Percentiles rank a stretch among this genome's conserved stretches.
phyloP scores from a whole-genome alignment of 805 yeast species.

The Tetrapisispora taiwanensis region DNA sequence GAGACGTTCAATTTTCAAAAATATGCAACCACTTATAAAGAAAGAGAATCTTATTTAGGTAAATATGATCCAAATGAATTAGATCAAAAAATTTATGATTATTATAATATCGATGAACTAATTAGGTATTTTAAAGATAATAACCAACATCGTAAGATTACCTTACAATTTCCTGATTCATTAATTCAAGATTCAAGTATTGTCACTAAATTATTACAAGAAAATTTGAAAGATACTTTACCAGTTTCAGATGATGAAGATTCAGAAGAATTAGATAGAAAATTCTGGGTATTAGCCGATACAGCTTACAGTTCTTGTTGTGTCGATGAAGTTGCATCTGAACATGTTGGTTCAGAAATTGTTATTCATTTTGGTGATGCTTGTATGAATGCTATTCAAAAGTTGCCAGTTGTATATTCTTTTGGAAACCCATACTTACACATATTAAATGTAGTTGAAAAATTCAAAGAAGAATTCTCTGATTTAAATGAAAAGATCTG shows the following conservation, averaged over 20 bases:
- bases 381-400: slow-evolving; percentile 70
- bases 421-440: slow-evolving; percentile 62
- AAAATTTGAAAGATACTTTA: slow-evolving; percentile 16
- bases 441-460: slow-evolving; percentile 27
- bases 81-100: slow-evolving; percentile 32
- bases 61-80: slow-evolving; percentile 23
- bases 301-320: slow-evolving; percentile 94
- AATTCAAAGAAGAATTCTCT: slow-evolving; percentile 36
- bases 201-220: slow-evolving; percentile 47
- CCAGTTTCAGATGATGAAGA: neutral
- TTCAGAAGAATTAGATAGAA: slow-evolving; percentile 18
- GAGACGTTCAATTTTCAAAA: slow-evolving; percentile 40
- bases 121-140: slow-evolving; percentile 31
- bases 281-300: slow-evolving; percentile 82
- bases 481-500: slow-evolving; percentile 38
- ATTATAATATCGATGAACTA: slow-evolving; percentile 47
- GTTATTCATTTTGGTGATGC: slow-evolving; percentile 94
- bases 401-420: slow-evolving; percentile 66
- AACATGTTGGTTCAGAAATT: slow-evolving; percentile 75
- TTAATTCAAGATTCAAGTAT: slow-evolving; percentile 70
- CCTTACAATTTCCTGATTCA: slow-evolving; percentile 85
- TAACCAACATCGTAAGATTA: slow-evolving; percentile 39
- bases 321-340: slow-evolving; percentile 93
- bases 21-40: slow-evolving; percentile 22
- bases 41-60: slow-evolving; percentile 26